Base-by-base conservation (phyloP, 768 basidiomycete genomes). In the Tylopilus balloui region DNA sequence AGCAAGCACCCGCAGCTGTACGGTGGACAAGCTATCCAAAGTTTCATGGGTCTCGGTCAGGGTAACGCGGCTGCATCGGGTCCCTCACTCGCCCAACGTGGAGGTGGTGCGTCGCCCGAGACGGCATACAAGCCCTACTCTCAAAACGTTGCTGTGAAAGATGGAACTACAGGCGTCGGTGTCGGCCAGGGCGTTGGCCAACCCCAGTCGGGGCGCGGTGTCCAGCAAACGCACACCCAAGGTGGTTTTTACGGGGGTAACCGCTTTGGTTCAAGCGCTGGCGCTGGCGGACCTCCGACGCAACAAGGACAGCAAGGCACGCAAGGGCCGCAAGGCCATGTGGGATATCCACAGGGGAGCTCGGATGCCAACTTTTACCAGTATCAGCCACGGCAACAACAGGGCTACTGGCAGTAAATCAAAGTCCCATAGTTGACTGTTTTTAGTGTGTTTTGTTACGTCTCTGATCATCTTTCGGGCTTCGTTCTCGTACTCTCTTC, bases 51-150 rank as follows among this genome's bases (percentile, higher is more conserved):
- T 17, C 76, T 84, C 14, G 75, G 81, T 47, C 73, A 78, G 48
- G 62, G 67, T 19, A 65, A 64, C 6, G 54, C 66, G 6, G 58
- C 75, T 0, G 63, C 75, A 19, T 71, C 75, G 31, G 82, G 77
- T 4, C 77, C 78, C 11, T 71, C 71, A 23, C 65, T 74, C 28
- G 68, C 69, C 20, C 72, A 75, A 47, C 73, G 75, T 14, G 51
- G 49, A 28, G 72, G 74, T 17, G 78, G 76, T 28, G 72, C 74
- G 13, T 87, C 86, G 6, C 86, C 87, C 1, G 88, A 89, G 66
- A 70, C 80, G 8, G 70, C 84, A 14, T 89, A 87, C 69, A 89
- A 90, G 62, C 82, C 85, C 11, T 89, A 88, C 60, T 78, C 77
- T 42, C 69, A 64, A 46, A 68, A 67, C 42, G 71, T 68, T n/a